phyloP scores from a whole-genome alignment of 2,329 filamentous ascomycete species.

The Xylariaceae sp. region DNA sequence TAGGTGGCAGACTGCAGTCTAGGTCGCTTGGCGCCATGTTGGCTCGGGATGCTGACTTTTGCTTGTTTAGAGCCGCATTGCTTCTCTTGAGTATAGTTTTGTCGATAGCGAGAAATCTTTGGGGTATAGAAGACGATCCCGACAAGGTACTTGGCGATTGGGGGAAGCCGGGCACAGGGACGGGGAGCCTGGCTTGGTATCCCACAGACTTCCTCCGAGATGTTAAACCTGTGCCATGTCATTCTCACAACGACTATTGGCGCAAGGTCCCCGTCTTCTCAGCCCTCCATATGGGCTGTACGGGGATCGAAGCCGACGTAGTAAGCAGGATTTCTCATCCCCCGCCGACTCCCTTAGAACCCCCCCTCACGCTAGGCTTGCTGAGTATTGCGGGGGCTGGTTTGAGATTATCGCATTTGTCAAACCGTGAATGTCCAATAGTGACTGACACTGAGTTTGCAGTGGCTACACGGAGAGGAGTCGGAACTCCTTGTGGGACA shows the following conservation, averaged over 20 bases:
- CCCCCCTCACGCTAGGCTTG: no score
- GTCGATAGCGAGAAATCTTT: conserved; percentile 27
- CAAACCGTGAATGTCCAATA: no score
- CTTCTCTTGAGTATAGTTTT: conserved; percentile 31
- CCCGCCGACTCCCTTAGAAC: no score
- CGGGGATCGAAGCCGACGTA: conserved; percentile 64
- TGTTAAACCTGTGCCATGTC: conserved; percentile 51
- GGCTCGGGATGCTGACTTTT: conserved; percentile 14
- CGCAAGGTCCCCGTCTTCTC: conserved; percentile 56
- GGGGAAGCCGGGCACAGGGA: conserved; percentile 26
- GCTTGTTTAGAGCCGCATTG: conserved; percentile 26
- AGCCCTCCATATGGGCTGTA: conserved; percentile 54
- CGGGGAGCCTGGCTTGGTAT: conserved; percentile 39
- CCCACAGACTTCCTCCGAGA: conserved; percentile 50
- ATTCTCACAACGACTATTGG: conserved; percentile 71
- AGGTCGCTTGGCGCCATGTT: neutral
- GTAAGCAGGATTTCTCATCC: neutral
- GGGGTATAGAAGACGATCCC: conserved; percentile 27
- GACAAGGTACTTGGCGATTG: conserved; percentile 26
- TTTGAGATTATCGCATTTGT: no score
- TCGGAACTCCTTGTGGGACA: conserved; percentile 59
- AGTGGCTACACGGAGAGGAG: conserved; percentile 48
- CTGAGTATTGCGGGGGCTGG: no score
- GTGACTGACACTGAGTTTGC: no score
- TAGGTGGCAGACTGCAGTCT: conserved; percentile 28